Percentiles rank a stretch among this genome's conserved stretches.
These are phyloP conservation scores for Paulownia fortunei DNA, from an alignment of 257 asterid genomes.

Conservation along the genomic window DNA sequence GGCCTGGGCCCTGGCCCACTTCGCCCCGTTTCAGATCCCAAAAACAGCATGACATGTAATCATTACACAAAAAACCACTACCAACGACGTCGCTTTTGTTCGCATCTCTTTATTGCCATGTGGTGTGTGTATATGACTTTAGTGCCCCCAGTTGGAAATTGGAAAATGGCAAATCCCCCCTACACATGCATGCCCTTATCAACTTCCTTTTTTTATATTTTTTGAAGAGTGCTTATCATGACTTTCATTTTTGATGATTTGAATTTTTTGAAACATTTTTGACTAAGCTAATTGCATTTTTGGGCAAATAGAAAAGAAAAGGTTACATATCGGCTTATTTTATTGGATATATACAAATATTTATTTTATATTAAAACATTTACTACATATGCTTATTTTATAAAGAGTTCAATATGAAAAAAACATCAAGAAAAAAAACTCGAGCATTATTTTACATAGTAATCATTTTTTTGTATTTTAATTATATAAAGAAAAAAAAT, in stretches of 20 bases:
- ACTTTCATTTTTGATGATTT: neutral
- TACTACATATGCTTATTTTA: no score
- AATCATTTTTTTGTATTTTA: neutral
- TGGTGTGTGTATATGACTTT: neutral
- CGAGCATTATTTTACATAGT: neutral
- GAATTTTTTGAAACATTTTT: neutral
- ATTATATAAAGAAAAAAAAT: neutral
- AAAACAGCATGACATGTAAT: conserved; percentile 32
- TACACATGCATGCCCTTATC: neutral
- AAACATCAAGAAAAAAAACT: neutral
- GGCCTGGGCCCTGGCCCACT: conserved; percentile 32
- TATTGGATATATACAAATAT: no score
- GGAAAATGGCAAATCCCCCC: neutral
- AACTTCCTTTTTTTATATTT: neutral
- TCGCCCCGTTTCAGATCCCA: conserved; percentile 25
- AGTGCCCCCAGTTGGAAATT: neutral
- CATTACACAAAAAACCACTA: conserved; percentile 20
- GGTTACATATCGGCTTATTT: neutral
- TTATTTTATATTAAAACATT: no score
- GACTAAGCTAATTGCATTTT: neutral
- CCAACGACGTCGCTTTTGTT: conserved; percentile 26
- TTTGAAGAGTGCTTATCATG: neutral
- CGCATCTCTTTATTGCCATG: conserved; percentile 7
- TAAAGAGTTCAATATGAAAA: no score
- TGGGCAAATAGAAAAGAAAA: neutral